These are phyloP conservation scores for Pythium oligandrum DNA, from an alignment of 352 stramenopile species.

Conservation along the genomic window DNA sequence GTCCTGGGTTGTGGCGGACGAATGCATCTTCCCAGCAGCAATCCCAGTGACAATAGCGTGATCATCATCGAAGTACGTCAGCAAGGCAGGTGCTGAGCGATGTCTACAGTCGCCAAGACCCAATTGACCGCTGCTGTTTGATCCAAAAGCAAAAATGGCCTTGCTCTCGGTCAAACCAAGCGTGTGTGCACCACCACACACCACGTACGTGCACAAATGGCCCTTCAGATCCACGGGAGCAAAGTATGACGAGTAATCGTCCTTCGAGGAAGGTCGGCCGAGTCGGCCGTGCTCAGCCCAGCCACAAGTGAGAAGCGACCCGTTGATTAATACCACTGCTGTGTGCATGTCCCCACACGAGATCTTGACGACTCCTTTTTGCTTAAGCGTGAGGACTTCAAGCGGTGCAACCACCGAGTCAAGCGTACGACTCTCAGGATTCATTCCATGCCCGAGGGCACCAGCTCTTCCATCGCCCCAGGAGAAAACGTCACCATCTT, in stretches of 20 bases:
- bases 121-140: slow-evolving; percentile 55
- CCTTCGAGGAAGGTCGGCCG: slow-evolving; percentile 17
- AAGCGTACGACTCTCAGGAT: slow-evolving; percentile 24
- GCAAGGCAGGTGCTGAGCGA: slow-evolving; percentile 25
- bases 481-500: slow-evolving; percentile 62
- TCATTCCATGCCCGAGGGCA: slow-evolving; percentile 49
- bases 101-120: slow-evolving; percentile 55
- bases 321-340: slow-evolving; percentile 33
- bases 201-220: slow-evolving; percentile 38
- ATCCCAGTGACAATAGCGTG: slow-evolving; percentile 31
- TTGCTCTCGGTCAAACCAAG: slow-evolving; percentile 33
- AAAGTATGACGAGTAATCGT: slow-evolving; percentile 41
- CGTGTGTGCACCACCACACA: slow-evolving; percentile 59
- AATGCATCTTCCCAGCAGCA: slow-evolving; percentile 49
- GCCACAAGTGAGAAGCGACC: slow-evolving; percentile 55
- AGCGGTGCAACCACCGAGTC: slow-evolving; percentile 13
- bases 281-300: slow-evolving; percentile 52
- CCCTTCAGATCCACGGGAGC: slow-evolving; percentile 21
- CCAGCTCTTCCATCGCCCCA: slow-evolving; percentile 53
- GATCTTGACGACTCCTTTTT: slow-evolving; percentile 20
- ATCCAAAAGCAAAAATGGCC: slow-evolving; percentile 48
- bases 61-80: slow-evolving; percentile 54
- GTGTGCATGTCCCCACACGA: slow-evolving; percentile 64
- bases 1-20: slow-evolving; percentile 40
- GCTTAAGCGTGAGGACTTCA: slow-evolving; percentile 1